phyloP scores from a whole-genome alignment of 352 stramenopile species.

The Pythium guiyangense region DNA sequence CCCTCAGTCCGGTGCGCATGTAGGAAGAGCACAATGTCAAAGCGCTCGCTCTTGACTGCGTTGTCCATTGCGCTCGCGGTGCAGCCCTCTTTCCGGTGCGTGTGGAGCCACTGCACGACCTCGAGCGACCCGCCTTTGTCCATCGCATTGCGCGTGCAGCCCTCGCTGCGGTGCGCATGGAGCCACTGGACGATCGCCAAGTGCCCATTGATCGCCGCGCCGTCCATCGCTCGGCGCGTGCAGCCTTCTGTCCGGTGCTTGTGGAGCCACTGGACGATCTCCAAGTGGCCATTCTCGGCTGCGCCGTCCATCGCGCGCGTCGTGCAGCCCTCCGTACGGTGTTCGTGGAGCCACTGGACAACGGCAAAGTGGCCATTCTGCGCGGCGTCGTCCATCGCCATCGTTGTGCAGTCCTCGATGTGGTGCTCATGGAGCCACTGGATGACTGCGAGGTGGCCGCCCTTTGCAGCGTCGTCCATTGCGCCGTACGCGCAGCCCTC shows the following conservation, averaged over 20 bases:
- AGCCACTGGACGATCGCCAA: constrained; percentile 27
- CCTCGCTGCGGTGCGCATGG: constrained; percentile 22
- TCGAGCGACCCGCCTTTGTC: constrained; percentile 10
- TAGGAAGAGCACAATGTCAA: constrained; percentile 8
- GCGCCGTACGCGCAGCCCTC: constrained; percentile 20
- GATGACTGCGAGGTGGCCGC: constrained; percentile 6
- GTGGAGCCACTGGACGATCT: constrained; percentile 9
- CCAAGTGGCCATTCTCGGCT: constrained; percentile 2
- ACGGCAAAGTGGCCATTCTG: constrained; percentile 7
- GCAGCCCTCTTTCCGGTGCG: constrained; percentile 15
- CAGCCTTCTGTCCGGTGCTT: constrained; percentile 4
- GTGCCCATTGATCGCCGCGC: constrained; percentile 17
- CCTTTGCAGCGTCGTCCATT: constrained; percentile 16
- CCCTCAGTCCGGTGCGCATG: constrained; percentile 3
- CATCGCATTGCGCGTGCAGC: constrained; percentile 14
- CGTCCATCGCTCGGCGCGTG: constrained; percentile 10
- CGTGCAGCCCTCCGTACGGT: constrained; percentile 14
- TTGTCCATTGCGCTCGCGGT: constrained; percentile 10
- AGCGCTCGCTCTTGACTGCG: constrained; percentile 8
- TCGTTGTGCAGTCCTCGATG: constrained; percentile 14
- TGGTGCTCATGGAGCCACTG: constrained; percentile 13
- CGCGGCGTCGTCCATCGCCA: constrained; percentile 16
- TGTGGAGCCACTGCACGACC: constrained; percentile 15
- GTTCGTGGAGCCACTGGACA: constrained; percentile 12
- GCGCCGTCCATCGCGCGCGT: constrained; percentile 13